Conservation (phyloP, 2,329 filamentous ascomycete genomes). For the Aspergillus sp. region DNA sequence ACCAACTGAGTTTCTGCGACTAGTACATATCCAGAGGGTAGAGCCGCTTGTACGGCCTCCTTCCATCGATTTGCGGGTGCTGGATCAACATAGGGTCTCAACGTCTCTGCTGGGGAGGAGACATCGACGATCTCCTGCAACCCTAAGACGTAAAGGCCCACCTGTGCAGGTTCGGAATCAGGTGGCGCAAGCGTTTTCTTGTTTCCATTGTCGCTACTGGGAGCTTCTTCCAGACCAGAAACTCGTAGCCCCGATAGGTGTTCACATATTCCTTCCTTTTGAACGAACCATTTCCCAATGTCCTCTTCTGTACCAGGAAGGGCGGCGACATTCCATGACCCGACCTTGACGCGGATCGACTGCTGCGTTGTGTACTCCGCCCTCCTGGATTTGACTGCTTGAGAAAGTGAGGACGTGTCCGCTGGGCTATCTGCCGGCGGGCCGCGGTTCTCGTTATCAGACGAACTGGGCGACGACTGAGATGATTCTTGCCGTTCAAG, state of each 20-base stretch:
- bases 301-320: slow-evolving; percentile 84
- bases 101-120: slow-evolving; percentile 73
- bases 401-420: slow-evolving; percentile 48
- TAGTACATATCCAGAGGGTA: slow-evolving; percentile 75
- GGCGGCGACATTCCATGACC: slow-evolving; percentile 91
- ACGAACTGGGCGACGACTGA: slow-evolving; percentile 7
- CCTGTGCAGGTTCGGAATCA: slow-evolving; percentile 53
- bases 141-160: slow-evolving; percentile 86
- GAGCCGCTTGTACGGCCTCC: slow-evolving; percentile 66
- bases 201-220: slow-evolving; percentile 17
- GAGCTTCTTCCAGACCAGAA: slow-evolving; percentile 18
- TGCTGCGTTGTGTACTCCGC: slow-evolving; percentile 75
- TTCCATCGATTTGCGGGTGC: slow-evolving; percentile 76
- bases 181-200: slow-evolving; percentile 17
- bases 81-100: slow-evolving; percentile 73
- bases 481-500: slow-evolving; percentile 4
- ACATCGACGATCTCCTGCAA: slow-evolving; percentile 92
- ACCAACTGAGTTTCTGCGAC: slow-evolving; percentile 82
- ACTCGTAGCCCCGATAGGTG: slow-evolving; percentile 56
- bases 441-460: slow-evolving; percentile 14
- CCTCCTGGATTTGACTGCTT: slow-evolving; percentile 67
- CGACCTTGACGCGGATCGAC: slow-evolving; percentile 80
- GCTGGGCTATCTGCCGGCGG: slow-evolving; percentile 17
- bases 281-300: slow-evolving; percentile 82
- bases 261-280: slow-evolving; percentile 68